phyloP scores from a whole-genome alignment of 805 yeast genomes.

The Kodamaea restingae region DNA sequence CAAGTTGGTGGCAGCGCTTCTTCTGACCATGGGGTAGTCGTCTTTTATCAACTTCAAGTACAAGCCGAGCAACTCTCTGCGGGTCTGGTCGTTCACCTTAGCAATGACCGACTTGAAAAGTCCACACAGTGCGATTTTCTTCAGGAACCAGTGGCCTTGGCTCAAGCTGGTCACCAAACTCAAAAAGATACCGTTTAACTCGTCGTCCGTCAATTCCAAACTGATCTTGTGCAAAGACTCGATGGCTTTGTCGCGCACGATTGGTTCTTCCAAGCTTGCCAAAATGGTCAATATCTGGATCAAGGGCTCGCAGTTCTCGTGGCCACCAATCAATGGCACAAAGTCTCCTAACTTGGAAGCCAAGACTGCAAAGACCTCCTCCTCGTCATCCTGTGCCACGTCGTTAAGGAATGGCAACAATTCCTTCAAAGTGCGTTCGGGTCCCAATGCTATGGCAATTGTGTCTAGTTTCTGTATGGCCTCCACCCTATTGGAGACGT shows the following conservation, averaged over 20 bases:
- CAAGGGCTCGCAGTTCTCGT: slow-evolving; percentile 45
- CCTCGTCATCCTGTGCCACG: slow-evolving; percentile 95
- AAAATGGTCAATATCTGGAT: slow-evolving; percentile 71
- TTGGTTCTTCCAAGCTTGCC: slow-evolving; percentile 92
- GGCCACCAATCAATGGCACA: slow-evolving; percentile 87
- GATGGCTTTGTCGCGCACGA: slow-evolving; percentile 92
- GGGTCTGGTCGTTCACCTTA: slow-evolving; percentile 50
- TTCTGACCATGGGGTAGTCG: slow-evolving; percentile 97
- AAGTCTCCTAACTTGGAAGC: slow-evolving; percentile 88
- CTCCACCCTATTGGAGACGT: slow-evolving; percentile 84
- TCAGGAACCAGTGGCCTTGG: slow-evolving; percentile 91
- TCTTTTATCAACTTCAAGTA: slow-evolving; percentile 74
- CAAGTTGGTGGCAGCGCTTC: slow-evolving; percentile 84
- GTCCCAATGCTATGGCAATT: slow-evolving; percentile 91
- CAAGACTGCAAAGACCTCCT: slow-evolving; percentile 90
- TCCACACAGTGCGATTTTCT: slow-evolving; percentile 88
- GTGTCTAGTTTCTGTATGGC: slow-evolving; percentile 95
- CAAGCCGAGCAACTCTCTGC: slow-evolving; percentile 60
- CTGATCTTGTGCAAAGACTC: slow-evolving; percentile 75
- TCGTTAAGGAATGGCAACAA: slow-evolving; percentile 85
- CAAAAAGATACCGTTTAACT: slow-evolving; percentile 62
- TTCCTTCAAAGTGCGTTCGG: slow-evolving; percentile 86
- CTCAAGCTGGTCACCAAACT: slow-evolving; percentile 76
- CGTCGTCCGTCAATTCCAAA: slow-evolving; percentile 55
- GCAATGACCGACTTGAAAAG: slow-evolving; percentile 67